Base-by-base conservation (phyloP, 495 filamentous ascomycete species). In the Penicilliopsis zonata region DNA sequence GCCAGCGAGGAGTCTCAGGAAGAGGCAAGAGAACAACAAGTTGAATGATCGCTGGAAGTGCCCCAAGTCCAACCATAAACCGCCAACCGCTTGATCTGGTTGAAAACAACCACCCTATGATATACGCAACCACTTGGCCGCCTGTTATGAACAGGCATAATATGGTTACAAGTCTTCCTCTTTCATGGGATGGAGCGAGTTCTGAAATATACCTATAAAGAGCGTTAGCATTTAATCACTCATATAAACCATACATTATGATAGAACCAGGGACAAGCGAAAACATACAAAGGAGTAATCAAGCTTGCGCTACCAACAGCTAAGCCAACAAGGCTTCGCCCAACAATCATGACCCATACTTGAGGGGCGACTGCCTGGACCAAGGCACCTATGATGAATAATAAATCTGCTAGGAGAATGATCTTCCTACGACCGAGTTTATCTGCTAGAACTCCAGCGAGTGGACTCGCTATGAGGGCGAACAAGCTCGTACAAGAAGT, bases 41-140 rank as follows among this genome's bases (percentile, higher is more conserved):
- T 50, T 94, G 86, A 5, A 84, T 35, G 3, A 72, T 57, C 5
- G 86, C 86, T 0, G 87, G 87, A 30, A 77, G 33, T 16, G 80
- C 83, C 2, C 87, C 87, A 7, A 95, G 56, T 0, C 87, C 87
- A 1, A 95, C 84, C 67, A 92, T 82, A 76, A 80, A 92, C 35
- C 86, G 61, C 87, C 87, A 95, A 13, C 80, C 84, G 9, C 69
- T 72, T 22, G 55, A 47, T 34, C 67, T 59, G n/a, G 65, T 61
- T 12, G 63, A 70, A 25, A 69, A 79, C 6, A 65, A 48, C 76
- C 72, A 92, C 2, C 74, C 85, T 23, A 82, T 57, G 15, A 86
- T 49, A 47, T 95, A 95, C 5, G 86, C 85, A 10, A 90, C 65
- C 2, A 94, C 80, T 51, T 93, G 86, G 1, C 87, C 87, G 12